phyloP scores from a whole-genome alignment of 805 yeast species.

The Barnettozyma vustinii region DNA sequence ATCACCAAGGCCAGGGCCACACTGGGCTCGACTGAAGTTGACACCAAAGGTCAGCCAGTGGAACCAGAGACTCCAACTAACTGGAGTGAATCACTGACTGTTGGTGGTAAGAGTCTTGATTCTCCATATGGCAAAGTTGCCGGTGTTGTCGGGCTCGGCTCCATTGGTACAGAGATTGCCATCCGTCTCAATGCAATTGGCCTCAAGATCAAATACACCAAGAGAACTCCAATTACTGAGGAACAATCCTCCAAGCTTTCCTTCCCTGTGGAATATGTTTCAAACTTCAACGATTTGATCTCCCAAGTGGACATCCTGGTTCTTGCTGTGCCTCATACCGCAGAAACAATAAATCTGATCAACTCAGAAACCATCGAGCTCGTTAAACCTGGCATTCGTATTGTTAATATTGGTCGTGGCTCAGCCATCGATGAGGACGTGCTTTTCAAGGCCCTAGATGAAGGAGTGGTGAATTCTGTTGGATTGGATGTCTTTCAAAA shows the following conservation, averaged over 20 bases:
- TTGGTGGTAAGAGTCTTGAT: constrained; percentile 41
- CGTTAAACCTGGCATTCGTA: constrained; percentile 48
- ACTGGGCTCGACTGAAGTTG: constrained; percentile 27
- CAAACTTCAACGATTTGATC: constrained; percentile 40
- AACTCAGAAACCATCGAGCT: constrained; percentile 40
- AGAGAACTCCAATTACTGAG: constrained; percentile 39
- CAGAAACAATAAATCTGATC: constrained; percentile 50
- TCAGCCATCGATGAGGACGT: constrained; percentile 49
- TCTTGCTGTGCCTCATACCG: constrained; percentile 59
- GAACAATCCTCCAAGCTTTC: constrained; percentile 35
- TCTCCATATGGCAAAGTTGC: constrained; percentile 54
- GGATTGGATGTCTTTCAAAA: constrained; percentile 68
- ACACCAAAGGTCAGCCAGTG: constrained; percentile 28
- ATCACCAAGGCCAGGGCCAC: constrained; percentile 39
- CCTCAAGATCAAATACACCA: constrained; percentile 57
- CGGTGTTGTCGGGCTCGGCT: constrained; percentile 68
- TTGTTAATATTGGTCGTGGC: constrained; percentile 76
- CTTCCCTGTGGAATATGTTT: constrained; percentile 39
- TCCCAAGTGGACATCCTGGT: constrained; percentile 48
- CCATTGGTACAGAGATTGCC: constrained; percentile 63
- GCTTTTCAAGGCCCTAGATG: constrained; percentile 49
- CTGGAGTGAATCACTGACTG: constrained; percentile 37
- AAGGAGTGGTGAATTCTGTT: constrained; percentile 58
- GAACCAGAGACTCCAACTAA: constrained; percentile 29
- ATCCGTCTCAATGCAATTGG: constrained; percentile 50